phyloP scores from a whole-genome alignment of 2,329 filamentous ascomycete genomes.

The Fusarium sp. region DNA sequence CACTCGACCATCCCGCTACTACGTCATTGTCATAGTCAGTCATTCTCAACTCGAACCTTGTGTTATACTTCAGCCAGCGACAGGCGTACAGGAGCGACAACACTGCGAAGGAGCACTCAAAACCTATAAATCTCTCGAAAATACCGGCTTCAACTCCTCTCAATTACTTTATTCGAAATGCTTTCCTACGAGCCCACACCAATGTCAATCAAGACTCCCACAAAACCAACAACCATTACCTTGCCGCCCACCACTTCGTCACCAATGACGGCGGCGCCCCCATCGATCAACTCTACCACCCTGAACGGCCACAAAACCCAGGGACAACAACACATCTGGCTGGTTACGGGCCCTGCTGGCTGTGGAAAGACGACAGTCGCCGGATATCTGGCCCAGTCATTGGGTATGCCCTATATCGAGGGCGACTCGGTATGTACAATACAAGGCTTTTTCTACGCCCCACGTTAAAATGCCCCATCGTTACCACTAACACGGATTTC shows the following conservation, averaged over 20 bases:
- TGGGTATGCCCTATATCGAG: conserved; percentile 79
- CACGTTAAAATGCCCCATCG: conserved; percentile 5
- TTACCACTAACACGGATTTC: conserved; percentile 44
- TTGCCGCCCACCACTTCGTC: conserved; percentile 42
- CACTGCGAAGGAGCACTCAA: conserved; percentile 1
- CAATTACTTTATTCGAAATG: conserved; percentile 54
- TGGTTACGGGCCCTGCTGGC: conserved; percentile 83
- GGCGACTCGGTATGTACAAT: conserved; percentile 75
- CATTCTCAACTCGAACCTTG: conserved; percentile 21
- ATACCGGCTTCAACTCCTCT: conserved; percentile 11
- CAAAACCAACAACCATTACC: conserved; percentile 48
- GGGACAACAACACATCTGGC: conserved; percentile 78
- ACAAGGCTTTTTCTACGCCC: conserved; percentile 15
- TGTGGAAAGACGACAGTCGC: conserved; percentile 85
- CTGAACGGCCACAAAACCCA: conserved; percentile 50
- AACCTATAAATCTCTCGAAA: conserved; percentile 13
- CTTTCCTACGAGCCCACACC: conserved; percentile 64
- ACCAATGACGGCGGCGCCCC: conserved; percentile 40
- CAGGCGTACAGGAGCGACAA: conserved; percentile 29
- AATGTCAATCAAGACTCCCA: conserved; percentile 59
- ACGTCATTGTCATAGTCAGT: conserved; percentile 34
- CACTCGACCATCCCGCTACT: conserved; percentile 19
- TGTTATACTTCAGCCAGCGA: conserved; percentile 26
- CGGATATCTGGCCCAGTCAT: conserved; percentile 70
- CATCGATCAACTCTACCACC: conserved; percentile 50